Evolutionary conservation across 148 eudicot genomes (phyloP).

Genomic region (Fallopia convolvulus): DNA sequence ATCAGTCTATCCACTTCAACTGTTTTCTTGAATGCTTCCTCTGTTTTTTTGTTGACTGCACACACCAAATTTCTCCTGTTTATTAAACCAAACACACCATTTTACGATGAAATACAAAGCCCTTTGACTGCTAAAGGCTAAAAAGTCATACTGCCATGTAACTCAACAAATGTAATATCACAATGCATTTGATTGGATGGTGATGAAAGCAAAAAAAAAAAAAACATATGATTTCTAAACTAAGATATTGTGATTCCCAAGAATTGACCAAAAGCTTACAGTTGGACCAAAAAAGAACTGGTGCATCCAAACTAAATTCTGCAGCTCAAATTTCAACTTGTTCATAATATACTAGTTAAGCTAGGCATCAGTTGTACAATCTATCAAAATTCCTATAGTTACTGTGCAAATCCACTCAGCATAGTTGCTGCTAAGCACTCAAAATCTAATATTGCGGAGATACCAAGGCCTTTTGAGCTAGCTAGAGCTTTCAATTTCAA

Average conservation of each 20-base stretch:
- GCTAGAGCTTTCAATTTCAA: background rate
- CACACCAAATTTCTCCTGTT: slow-evolving; percentile 91
- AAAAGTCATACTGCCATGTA: background rate
- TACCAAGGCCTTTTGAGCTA: background rate
- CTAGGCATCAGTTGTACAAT: background rate
- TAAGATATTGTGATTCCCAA: background rate
- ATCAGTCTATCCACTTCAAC: slow-evolving; percentile 87
- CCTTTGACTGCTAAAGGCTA: slow-evolving; percentile 15
- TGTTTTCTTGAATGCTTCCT: slow-evolving; percentile 80
- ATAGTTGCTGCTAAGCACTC: background rate
- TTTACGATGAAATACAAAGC: slow-evolving; percentile 32
- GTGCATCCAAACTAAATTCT: background rate
- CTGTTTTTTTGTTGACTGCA: slow-evolving; percentile 85
- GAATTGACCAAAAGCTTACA: background rate
- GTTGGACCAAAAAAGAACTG: background rate
- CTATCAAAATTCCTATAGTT: background rate
- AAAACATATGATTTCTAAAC: background rate
- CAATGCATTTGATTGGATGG: background rate
- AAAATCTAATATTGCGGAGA: background rate
- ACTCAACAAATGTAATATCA: background rate
- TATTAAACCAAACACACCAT: slow-evolving; percentile 49
- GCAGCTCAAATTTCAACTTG: background rate
- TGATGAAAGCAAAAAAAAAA: background rate
- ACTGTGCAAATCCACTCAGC: background rate
- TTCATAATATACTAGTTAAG: background rate